phyloP scores from a whole-genome alignment of 1,284 basidiomycete genomes.

The Tilletia setariae region DNA sequence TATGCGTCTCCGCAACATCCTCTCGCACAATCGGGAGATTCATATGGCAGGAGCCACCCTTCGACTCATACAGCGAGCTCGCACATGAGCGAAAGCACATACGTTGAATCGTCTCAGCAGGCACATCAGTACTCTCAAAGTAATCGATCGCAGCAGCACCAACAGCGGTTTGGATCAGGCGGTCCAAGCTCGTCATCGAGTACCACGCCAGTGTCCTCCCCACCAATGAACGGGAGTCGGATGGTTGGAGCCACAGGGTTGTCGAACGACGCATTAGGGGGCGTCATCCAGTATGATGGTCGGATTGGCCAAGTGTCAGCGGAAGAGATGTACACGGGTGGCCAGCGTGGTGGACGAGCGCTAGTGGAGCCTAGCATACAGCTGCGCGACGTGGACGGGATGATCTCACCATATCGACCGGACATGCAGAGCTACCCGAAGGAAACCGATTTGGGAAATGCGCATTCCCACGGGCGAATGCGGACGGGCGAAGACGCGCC shows the following conservation, averaged over 20 bases:
- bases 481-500: background rate
- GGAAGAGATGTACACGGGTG: background rate
- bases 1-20: background rate
- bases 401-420: background rate
- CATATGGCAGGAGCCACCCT: background rate
- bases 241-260: background rate
- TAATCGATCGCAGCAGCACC: no score
- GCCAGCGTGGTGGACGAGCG: no score
- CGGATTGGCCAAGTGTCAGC: background rate
- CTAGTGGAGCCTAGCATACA: no score
- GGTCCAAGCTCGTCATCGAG: background rate
- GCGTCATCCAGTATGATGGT: no score
- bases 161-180: no score
- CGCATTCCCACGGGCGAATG: background rate
- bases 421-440: background rate
- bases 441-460: background rate
- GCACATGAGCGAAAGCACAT: slow-evolving; percentile 6
- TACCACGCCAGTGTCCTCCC: background rate
- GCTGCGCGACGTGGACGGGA: no score
- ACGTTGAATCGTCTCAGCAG: background rate
- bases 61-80: background rate
- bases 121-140: no score
- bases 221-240: background rate
- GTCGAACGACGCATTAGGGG: no score
- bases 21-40: background rate